phyloP scores from a whole-genome alignment of 441 rosid genomes.

The Adansonia rubrostipa region DNA sequence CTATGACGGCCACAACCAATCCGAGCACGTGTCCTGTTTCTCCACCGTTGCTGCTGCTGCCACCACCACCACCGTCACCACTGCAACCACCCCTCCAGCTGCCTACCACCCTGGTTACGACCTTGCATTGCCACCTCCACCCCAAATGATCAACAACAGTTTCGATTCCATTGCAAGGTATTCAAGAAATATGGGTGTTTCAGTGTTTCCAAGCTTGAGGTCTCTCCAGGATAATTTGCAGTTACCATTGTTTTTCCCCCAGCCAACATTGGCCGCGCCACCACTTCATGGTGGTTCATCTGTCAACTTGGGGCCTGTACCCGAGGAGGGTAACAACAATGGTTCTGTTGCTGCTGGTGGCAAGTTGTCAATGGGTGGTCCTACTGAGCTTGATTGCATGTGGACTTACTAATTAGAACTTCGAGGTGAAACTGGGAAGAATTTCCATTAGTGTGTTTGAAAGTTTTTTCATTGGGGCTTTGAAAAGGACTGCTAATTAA shows the following conservation, averaged over 20 bases:
- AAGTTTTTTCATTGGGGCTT: neutral
- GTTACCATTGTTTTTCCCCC: conserved; percentile 48
- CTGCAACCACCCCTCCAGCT: neutral
- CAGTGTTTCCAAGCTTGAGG: conserved; percentile 65
- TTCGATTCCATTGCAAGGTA: conserved; percentile 37
- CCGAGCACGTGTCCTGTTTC: conserved; percentile 99
- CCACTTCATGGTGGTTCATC: conserved; percentile 36
- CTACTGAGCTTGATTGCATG: conserved; percentile 72
- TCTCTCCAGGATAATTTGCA: conserved; percentile 77
- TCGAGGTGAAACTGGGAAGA: no score
- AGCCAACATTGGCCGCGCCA: conserved; percentile 31
- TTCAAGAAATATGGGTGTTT: conserved; percentile 40
- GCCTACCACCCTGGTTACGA: conserved; percentile 23
- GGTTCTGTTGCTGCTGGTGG: conserved; percentile 23
- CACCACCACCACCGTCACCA: conserved; percentile 24
- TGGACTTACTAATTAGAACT: conserved; percentile 55
- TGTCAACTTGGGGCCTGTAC: conserved; percentile 44
- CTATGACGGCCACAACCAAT: conserved; percentile 50
- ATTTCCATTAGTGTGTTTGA: neutral
- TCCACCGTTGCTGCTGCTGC: conserved; percentile 68
- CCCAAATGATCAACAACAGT: conserved; percentile 25
- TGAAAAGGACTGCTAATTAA: neutral
- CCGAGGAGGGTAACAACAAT: conserved; percentile 35
- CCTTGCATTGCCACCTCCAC: conserved; percentile 25
- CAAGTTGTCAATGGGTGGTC: conserved; percentile 41